phyloP scores from a whole-genome alignment of 305 asterid species.

The Plantago coronopus region DNA sequence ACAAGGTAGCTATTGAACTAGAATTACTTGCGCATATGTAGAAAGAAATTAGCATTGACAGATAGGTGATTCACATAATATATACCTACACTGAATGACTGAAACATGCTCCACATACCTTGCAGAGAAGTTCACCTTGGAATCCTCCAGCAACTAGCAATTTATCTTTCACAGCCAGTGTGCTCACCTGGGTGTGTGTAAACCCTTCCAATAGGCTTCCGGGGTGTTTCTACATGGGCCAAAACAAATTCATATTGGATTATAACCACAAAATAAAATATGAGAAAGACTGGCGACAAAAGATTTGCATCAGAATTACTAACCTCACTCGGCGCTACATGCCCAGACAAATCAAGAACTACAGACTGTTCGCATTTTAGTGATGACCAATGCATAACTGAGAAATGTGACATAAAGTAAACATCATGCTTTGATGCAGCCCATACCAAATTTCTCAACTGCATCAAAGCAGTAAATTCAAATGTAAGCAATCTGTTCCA shows the following conservation, averaged over 20 bases:
- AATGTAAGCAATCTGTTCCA: background rate
- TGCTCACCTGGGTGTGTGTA: slow-evolving; percentile 88
- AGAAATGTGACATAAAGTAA: slow-evolving; percentile 55
- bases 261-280: background rate
- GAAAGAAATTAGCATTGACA: background rate
- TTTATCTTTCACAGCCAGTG: slow-evolving; percentile 85
- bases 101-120: slow-evolving; percentile 37
- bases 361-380: slow-evolving; percentile 43
- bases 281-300: background rate
- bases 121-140: slow-evolving; percentile 90
- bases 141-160: slow-evolving; percentile 95
- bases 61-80: background rate
- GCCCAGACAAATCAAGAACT: slow-evolving; percentile 77
- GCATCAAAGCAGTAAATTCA: slow-evolving; percentile 27
- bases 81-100: no score
- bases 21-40: no score
- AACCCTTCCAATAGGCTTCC: slow-evolving; percentile 94
- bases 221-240: slow-evolving; percentile 74
- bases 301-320: slow-evolving; percentile 20
- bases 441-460: slow-evolving; percentile 69
- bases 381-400: slow-evolving; percentile 65
- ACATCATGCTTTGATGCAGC: slow-evolving; percentile 68
- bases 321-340: slow-evolving; percentile 88
- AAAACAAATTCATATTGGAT: slow-evolving; percentile 1
- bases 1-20: background rate